Evolutionary conservation across 148 eudicot species (phyloP), one percentile per base, ranked within the genome.

Genomic region (Pharnaceum exiguum): DNA sequence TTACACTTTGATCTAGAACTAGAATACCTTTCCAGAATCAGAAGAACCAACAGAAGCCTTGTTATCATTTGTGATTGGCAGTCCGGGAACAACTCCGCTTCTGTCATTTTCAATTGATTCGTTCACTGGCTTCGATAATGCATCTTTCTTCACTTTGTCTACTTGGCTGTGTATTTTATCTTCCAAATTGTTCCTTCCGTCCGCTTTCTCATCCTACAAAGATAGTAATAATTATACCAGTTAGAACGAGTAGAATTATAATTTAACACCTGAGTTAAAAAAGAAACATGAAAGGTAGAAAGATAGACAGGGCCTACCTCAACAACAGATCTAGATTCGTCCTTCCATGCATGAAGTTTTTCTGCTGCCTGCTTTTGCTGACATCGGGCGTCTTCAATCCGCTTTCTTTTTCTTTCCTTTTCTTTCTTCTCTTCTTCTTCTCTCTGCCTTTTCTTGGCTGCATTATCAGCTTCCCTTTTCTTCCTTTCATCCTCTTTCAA

Each of bases 391-490:
- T 68, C 88, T 79, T 80, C 91, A 57, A 77, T 35, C 51, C 96
- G 82, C 76, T 70, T 75, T 71, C 75, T 77, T 72, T 93, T 88
- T 66, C 71, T 81, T 53, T 86, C 95, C 79, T 60, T 80, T 65
- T 79, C 89, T 68, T 81, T 83, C 72, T 56, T 85, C 57, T 77
- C 95, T 63, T 83, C 95, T 79, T 88, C 96, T 69, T 79, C 96
- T 71, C 95, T 85, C 48, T 68, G 77, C 67, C 96, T 82, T 75
- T 89, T 93, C 71, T 78, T 85, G 30, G 78, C 83, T 58, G 72
- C 81, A 46, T 61, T 64, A 55, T 79, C 85, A 61, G 82, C 91
- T 46, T 86, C 91, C 63, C 78, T 83, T 70, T 71, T 89, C 80
- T 73, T 85, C 51, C 55, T 67, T 62, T 79, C 84, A 43, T 88